These are phyloP conservation scores for Piedraia hortae DNA, from an alignment of 2,329 filamentous ascomycete species.

Conservation along the genomic window DNA sequence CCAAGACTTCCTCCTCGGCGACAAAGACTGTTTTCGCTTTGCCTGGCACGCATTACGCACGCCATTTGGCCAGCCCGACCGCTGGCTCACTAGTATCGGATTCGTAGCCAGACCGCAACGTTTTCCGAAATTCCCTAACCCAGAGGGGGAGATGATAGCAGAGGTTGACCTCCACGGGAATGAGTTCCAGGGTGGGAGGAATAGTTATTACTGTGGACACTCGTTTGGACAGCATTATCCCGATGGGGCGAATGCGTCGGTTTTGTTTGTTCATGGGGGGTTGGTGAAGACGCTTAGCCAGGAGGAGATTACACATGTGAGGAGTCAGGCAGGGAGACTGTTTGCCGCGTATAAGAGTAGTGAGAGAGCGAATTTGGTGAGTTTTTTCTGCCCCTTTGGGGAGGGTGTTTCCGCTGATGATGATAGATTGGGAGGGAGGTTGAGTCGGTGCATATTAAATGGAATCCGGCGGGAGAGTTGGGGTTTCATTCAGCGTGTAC, in stretches of 20 bases:
- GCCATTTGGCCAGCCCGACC: slow-evolving; percentile 8
- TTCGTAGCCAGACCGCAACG: slow-evolving; percentile 3
- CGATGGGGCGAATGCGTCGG: slow-evolving; percentile 4
- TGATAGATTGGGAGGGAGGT: slow-evolving; percentile 3
- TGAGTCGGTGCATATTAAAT: slow-evolving; percentile 4
- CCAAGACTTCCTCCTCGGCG: slow-evolving; percentile 12
- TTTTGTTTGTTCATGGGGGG: slow-evolving; percentile 13
- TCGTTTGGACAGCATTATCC: slow-evolving; percentile 13
- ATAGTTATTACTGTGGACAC: slow-evolving; percentile 11
- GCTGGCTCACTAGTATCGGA: slow-evolving; percentile 12
- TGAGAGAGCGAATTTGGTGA: slow-evolving; percentile 1
- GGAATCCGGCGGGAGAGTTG: slow-evolving; percentile 4
- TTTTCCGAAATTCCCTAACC: slow-evolving; percentile 1
- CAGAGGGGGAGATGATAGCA: slow-evolving; percentile 1
- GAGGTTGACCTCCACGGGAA: neutral
- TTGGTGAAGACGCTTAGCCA: slow-evolving; percentile 9
- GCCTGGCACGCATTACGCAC: slow-evolving; percentile 14
- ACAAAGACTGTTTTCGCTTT: slow-evolving; percentile 15
- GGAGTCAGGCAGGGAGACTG: slow-evolving; percentile 7
- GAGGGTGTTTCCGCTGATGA: slow-evolving; percentile 2
- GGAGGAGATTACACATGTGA: slow-evolving; percentile 8
- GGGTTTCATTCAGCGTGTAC: slow-evolving; percentile 5
- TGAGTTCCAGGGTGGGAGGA: slow-evolving; percentile 1
- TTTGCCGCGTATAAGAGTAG: slow-evolving; percentile 10
- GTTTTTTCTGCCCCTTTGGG: neutral